Percentiles rank a stretch among this genome's conserved stretches.
phyloP scores from a whole-genome alignment of 1,284 basidiomycete genomes.

The Tylopilus sp. region DNA sequence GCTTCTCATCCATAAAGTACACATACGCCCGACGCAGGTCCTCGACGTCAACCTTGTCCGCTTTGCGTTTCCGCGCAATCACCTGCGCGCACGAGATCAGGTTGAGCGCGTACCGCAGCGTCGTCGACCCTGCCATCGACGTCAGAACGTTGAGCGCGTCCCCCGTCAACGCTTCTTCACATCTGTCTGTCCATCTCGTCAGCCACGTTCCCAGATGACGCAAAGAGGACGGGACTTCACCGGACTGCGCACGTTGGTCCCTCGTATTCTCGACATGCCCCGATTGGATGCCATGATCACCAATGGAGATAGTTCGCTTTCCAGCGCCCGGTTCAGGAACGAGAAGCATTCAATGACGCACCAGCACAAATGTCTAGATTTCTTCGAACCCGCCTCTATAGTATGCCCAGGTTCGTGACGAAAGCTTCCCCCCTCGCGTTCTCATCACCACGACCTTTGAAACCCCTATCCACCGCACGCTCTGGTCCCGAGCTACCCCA shows the following conservation, averaged over 20 bases:
- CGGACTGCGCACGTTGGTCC: slow-evolving; percentile 91
- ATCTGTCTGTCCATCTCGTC: slow-evolving; percentile 43
- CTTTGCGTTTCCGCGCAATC: slow-evolving; percentile 74
- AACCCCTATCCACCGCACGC: slow-evolving; percentile 36
- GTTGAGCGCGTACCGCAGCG: slow-evolving; percentile 86
- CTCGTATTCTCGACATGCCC: slow-evolving; percentile 91
- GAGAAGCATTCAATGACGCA: slow-evolving; percentile 85
- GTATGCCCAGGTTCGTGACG: slow-evolving; percentile 62
- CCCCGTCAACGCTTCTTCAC: slow-evolving; percentile 81
- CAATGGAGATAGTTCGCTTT: slow-evolving; percentile 88
- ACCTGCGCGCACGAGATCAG: slow-evolving; percentile 87
- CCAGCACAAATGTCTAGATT: background rate
- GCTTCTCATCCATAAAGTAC: slow-evolving; percentile 94
- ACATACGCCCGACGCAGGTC: slow-evolving; percentile 82
- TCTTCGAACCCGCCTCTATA: slow-evolving; percentile 42
- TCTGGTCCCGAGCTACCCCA: background rate
- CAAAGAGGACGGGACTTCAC: slow-evolving; percentile 35
- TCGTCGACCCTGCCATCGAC: slow-evolving; percentile 82
- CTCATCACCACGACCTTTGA: slow-evolving; percentile 69
- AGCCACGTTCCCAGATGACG: background rate
- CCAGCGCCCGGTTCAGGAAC: slow-evolving; percentile 93
- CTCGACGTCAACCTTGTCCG: slow-evolving; percentile 71
- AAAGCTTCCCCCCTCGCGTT: slow-evolving; percentile 49
- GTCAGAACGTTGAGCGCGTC: slow-evolving; percentile 78
- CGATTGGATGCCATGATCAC: slow-evolving; percentile 99